Evolutionary conservation across 441 rosid genomes (phyloP).

Genomic region (Viola pubescens): DNA sequence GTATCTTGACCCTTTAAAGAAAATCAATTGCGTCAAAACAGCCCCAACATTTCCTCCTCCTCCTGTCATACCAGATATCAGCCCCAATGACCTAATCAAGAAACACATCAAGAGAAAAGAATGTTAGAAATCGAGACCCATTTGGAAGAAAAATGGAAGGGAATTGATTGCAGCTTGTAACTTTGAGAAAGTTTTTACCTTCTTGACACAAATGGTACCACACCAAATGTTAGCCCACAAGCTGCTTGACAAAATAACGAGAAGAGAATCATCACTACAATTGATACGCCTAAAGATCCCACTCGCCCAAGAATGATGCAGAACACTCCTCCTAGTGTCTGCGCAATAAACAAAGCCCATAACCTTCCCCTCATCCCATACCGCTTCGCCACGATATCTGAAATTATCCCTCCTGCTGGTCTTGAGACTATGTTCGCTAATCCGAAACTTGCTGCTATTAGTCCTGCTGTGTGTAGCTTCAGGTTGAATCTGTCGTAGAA

Average conservation of each 20-base stretch:
- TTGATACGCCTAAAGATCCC: conserved; percentile 7
- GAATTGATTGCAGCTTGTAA: background rate
- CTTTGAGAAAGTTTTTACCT: conserved; percentile 1
- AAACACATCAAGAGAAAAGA: background rate
- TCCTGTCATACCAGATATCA: conserved; percentile 81
- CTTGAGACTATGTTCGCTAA: conserved; percentile 31
- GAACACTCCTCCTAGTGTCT: conserved; percentile 28
- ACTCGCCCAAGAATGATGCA: conserved; percentile 24
- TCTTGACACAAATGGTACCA: conserved; percentile 23
- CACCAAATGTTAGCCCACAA: conserved; percentile 24
- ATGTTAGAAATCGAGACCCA: background rate
- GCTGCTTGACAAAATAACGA: conserved; percentile 27
- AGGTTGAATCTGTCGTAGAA: conserved; percentile 22
- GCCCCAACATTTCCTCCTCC: conserved; percentile 91
- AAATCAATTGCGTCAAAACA: conserved; percentile 64
- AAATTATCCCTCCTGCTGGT: conserved; percentile 31
- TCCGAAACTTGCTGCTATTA: conserved; percentile 34
- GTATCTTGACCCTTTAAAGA: conserved; percentile 74
- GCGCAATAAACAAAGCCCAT: conserved; percentile 32
- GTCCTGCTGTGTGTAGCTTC: conserved; percentile 22
- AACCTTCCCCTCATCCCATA: conserved; percentile 40
- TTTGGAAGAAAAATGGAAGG: background rate
- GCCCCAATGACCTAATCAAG: conserved; percentile 43
- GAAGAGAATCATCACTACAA: conserved; percentile 18
- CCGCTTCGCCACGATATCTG: conserved; percentile 22